Conservation (phyloP, 345 rosid genomes). For the Melastoma malabathricum region DNA sequence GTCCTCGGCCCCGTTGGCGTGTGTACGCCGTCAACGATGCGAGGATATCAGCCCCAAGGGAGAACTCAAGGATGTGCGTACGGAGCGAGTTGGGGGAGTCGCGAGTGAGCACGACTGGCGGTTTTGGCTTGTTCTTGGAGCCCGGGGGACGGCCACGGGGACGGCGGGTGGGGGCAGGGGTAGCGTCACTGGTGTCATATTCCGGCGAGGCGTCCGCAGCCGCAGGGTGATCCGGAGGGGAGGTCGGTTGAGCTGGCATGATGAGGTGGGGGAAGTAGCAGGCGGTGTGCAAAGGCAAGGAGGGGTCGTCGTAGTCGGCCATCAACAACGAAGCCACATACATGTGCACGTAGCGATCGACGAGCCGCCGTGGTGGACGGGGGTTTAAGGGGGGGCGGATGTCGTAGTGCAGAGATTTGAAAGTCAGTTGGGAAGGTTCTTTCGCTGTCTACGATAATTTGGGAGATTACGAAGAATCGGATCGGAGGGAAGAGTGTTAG, state of each 20-base stretch:
- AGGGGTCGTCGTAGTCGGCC: slow-evolving; percentile 4
- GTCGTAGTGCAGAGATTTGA: no score
- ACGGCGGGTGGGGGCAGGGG: slow-evolving; percentile 29
- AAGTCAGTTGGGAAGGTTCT: no score
- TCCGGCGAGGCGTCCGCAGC: slow-evolving; percentile 1
- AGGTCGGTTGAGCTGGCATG: not conserved
- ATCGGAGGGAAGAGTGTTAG: no score
- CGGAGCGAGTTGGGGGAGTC: slow-evolving; percentile 72
- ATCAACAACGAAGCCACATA: no score
- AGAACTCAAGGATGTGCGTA: slow-evolving; percentile 61
- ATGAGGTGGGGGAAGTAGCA: slow-evolving; percentile 2
- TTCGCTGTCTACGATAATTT: no score
- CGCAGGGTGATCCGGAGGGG: not conserved
- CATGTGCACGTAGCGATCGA: no score
- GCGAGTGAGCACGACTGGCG: slow-evolving; percentile 58
- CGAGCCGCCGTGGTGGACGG: no score
- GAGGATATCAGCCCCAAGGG: slow-evolving; percentile 49
- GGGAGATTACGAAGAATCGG: no score
- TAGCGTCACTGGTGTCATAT: slow-evolving; percentile 1
- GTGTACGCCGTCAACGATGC: slow-evolving; percentile 47
- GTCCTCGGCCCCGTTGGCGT: slow-evolving; percentile 60
- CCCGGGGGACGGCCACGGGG: slow-evolving; percentile 81
- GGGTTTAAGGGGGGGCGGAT: no score
- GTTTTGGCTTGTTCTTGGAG: slow-evolving; percentile 62
- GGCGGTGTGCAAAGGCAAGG: slow-evolving; percentile 6